phyloP scores from a whole-genome alignment of 345 rosid species.

The Trapa incisa region DNA sequence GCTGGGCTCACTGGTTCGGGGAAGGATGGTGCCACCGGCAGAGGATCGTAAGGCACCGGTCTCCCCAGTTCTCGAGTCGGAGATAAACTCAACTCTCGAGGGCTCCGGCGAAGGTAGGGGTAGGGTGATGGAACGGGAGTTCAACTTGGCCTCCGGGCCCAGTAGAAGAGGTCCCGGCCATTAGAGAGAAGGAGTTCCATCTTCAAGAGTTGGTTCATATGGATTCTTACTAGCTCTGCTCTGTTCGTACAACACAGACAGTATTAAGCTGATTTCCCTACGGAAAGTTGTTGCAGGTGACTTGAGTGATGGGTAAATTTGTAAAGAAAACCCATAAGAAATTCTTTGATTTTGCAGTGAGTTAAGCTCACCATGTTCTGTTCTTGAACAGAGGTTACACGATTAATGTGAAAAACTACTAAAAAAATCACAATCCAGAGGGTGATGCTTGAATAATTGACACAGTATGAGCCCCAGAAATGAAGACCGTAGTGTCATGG shows the following conservation, averaged over 20 bases:
- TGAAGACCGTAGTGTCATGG: too few species aligned
- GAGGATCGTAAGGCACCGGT: not conserved
- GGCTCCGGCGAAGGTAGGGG: not conserved
- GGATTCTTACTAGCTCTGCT: not conserved
- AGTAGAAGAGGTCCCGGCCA: slow-evolving; percentile 81
- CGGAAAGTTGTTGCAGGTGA: not conserved
- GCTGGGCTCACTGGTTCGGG: not conserved
- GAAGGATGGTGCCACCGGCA: not conserved
- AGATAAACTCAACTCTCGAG: not conserved
- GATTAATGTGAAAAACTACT: too few species aligned
- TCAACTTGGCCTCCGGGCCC: slow-evolving; percentile 53
- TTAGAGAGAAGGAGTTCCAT: slow-evolving; percentile 8
- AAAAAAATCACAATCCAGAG: too few species aligned
- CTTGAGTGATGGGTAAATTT: not conserved
- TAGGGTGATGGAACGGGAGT: slow-evolving; percentile 13
- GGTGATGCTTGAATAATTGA: too few species aligned
- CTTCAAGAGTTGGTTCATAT: not conserved
- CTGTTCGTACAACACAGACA: not conserved
- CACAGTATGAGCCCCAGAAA: too few species aligned
- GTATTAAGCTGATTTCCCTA: not conserved
- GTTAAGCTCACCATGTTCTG: too few species aligned
- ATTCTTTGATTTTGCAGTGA: too few species aligned
- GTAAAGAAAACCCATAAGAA: not conserved
- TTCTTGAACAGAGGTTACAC: too few species aligned
- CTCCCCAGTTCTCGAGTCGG: not conserved